Evolutionary conservation across 2,329 filamentous ascomycete species (phyloP).

Genomic region (Cordyceps cateniannulata): DNA sequence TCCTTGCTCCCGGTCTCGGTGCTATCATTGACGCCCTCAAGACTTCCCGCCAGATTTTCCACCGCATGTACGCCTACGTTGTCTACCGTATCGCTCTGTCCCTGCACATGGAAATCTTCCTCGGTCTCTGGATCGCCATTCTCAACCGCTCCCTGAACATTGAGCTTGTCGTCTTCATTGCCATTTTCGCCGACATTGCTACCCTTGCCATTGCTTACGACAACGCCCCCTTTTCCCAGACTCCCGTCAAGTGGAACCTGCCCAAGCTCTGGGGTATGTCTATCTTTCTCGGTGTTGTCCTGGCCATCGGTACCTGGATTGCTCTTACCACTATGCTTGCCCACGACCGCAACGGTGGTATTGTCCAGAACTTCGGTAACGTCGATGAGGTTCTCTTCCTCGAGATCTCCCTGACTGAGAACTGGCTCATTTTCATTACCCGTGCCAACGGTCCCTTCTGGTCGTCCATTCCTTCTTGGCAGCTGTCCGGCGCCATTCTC

Average conservation of each 20-base stretch:
- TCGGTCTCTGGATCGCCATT: constrained; percentile 87
- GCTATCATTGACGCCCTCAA: constrained; percentile 90
- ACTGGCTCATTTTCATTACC: constrained; percentile 96
- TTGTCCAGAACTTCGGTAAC: constrained; percentile 83
- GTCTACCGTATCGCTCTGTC: constrained; percentile 92
- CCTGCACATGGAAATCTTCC: constrained; percentile 84
- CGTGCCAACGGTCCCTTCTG: constrained; percentile 90
- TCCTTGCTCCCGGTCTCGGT: constrained; percentile 83
- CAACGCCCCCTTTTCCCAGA: constrained; percentile 79
- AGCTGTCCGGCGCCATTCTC: constrained; percentile 70
- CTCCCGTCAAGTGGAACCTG: constrained; percentile 90
- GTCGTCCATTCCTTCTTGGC: constrained; percentile 84
- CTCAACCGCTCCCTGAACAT: constrained; percentile 80
- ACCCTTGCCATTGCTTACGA: constrained; percentile 91
- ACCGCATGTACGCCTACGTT: constrained; percentile 94
- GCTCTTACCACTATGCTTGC: constrained; percentile 80
- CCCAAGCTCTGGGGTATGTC: constrained; percentile 94
- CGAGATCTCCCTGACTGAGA: constrained; percentile 84
- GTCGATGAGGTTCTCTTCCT: constrained; percentile 81
- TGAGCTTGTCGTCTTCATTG: constrained; percentile 85
- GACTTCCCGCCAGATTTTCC: constrained; percentile 90
- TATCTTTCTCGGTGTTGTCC: constrained; percentile 71
- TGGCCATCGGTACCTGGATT: constrained; percentile 82
- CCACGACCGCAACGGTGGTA: constrained; percentile 64
- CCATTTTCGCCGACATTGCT: constrained; percentile 89